Evolutionary conservation across 176 grass and related monocot genomes (phyloP).

Genomic region (Avena eriantha): DNA sequence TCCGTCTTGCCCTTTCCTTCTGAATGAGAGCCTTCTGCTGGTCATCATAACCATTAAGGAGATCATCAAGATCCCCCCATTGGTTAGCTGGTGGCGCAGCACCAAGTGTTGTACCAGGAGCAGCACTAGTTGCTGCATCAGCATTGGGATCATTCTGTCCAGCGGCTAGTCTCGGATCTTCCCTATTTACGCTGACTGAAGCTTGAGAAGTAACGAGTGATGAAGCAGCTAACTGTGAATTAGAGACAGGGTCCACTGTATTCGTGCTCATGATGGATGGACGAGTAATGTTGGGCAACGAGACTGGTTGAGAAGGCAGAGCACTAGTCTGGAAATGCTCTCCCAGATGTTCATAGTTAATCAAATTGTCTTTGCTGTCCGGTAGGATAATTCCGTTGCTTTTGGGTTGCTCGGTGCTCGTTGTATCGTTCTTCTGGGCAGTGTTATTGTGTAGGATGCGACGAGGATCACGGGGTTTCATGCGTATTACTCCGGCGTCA

Average conservation of each 20-base stretch:
- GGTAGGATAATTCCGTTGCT: conserved; percentile 48
- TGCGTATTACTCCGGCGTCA: conserved; percentile 62
- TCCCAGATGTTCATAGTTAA: conserved; percentile 42
- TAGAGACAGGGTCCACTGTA: conserved; percentile 49
- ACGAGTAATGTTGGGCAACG: conserved; percentile 20
- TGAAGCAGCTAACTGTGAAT: conserved; percentile 64
- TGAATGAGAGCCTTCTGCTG: conserved; percentile 92
- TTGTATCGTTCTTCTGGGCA: conserved; percentile 48
- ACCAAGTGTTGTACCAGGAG: conserved; percentile 32
- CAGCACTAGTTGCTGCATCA: conserved; percentile 39
- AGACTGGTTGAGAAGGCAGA: conserved; percentile 40
- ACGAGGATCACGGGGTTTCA: conserved; percentile 97
- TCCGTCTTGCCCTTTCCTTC: conserved; percentile 93
- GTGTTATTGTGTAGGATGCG: conserved; percentile 66
- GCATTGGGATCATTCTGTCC: conserved; percentile 48
- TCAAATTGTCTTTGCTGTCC: conserved; percentile 47
- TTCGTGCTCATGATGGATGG: conserved; percentile 32
- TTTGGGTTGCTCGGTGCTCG: conserved; percentile 57
- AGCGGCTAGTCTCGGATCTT: conserved; percentile 37
- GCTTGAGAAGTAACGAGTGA: conserved; percentile 40
- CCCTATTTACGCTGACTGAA: conserved; percentile 37
- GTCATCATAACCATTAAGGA: conserved; percentile 92
- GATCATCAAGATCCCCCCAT: conserved; percentile 83
- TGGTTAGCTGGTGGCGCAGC: conserved; percentile 39
- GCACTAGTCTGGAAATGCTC: conserved; percentile 39